These are phyloP conservation scores for Conticribra weissflogii DNA, from an alignment of 108 stramenopile genomes.

Conservation along the genomic window DNA sequence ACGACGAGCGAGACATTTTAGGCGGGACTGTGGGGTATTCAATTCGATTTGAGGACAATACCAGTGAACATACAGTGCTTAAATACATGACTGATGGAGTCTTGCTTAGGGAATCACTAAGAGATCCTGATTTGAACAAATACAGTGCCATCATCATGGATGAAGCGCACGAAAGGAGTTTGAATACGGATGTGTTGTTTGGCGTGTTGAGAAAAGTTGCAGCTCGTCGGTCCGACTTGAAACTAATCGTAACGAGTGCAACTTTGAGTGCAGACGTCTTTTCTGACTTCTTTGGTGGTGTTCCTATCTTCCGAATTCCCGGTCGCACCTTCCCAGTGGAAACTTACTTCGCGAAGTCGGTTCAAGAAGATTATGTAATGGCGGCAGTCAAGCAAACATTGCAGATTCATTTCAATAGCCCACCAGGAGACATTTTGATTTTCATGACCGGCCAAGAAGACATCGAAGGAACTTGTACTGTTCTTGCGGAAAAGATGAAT, in stretches of 20 bases:
- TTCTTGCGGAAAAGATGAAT: constrained; percentile 92
- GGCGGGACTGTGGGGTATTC: constrained; percentile 97
- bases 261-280: constrained; percentile 96
- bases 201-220: constrained; percentile 95
- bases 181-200: constrained; percentile 98
- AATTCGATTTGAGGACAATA: constrained; percentile 98
- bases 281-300: constrained; percentile 96
- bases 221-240: constrained; percentile 91
- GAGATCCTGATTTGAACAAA: constrained; percentile 94
- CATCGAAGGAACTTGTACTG: constrained; percentile 96
- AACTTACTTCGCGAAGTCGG: constrained; percentile 89
- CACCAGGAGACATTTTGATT: constrained; percentile 97
- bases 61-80: constrained; percentile 80
- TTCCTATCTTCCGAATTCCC: constrained; percentile 93
- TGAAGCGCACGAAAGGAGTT: constrained; percentile 96
- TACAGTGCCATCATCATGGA: constrained; percentile 97
- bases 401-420: constrained; percentile 96
- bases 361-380: constrained; percentile 98
- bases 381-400: constrained; percentile 98
- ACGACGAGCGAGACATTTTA: constrained; percentile 77
- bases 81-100: constrained; percentile 99
- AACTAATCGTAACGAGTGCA: constrained; percentile 97
- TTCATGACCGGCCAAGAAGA: constrained; percentile 99
- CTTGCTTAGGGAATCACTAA: constrained; percentile 92
- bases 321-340: constrained; percentile 95